Percentiles rank a stretch among this genome's conserved stretches.
Evolutionary conservation across 805 yeast genomes (phyloP).

Genomic region (Yamadazyma sp.): DNA sequence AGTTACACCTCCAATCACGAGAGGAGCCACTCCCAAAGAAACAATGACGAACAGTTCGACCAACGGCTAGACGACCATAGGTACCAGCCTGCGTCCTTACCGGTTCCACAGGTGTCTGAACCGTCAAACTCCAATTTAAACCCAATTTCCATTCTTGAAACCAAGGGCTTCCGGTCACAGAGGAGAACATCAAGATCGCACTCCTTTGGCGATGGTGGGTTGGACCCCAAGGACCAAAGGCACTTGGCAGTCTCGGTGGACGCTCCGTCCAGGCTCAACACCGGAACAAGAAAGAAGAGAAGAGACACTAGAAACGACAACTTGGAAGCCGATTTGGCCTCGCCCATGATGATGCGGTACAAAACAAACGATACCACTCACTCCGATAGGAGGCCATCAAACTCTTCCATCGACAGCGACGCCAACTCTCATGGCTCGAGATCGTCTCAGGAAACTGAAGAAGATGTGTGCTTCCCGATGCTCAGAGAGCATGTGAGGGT

Average conservation of each 20-base stretch:
- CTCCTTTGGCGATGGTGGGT: slow-evolving; percentile 15
- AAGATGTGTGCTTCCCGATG: slow-evolving; percentile 97
- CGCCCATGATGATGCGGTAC: slow-evolving; percentile 31
- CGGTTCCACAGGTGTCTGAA: slow-evolving; percentile 20
- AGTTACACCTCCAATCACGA: slow-evolving; percentile 20
- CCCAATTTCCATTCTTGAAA: slow-evolving; percentile 13
- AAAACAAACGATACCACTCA: slow-evolving; percentile 24
- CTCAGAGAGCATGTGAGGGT: slow-evolving; percentile 56
- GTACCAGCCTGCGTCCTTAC: slow-evolving; percentile 36
- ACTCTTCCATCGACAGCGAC: slow-evolving; percentile 55
- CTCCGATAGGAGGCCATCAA: slow-evolving; percentile 32
- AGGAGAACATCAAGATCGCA: slow-evolving; percentile 13
- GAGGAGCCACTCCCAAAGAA: slow-evolving; percentile 3
- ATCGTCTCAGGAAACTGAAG: slow-evolving; percentile 88
- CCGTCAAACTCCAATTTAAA: slow-evolving; percentile 2
- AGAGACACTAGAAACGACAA: slow-evolving; percentile 17
- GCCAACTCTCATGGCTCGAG: slow-evolving; percentile 72
- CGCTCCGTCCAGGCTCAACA: slow-evolving; percentile 4
- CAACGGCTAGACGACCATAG: slow-evolving; percentile 42
- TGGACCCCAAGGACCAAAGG: slow-evolving; percentile 18
- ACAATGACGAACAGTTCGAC: slow-evolving; percentile 24
- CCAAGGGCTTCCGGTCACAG: slow-evolving; percentile 10
- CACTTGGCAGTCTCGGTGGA: slow-evolving; percentile 11
- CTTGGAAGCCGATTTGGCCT: slow-evolving; percentile 26
- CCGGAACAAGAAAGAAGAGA: slow-evolving; percentile 12